Evolutionary conservation across 805 yeast species (phyloP).

Genomic region (Candida quercuum): DNA sequence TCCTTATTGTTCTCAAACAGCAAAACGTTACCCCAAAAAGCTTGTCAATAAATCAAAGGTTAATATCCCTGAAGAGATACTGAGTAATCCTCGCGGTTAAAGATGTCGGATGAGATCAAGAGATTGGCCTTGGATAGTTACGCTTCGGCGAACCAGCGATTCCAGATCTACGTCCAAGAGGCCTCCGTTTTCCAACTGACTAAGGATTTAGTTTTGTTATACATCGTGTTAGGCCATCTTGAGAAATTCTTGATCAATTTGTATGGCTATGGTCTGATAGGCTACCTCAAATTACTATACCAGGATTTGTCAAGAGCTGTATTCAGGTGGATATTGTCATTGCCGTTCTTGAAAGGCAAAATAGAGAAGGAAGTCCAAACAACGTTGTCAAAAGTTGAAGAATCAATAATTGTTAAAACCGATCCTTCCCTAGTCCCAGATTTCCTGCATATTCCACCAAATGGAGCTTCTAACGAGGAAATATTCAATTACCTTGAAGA

Average conservation of each 20-base stretch:
- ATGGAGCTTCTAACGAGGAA: conserved; percentile 46
- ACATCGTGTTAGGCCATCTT: background rate
- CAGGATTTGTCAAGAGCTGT: conserved; percentile 14
- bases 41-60: too few relatives aligned
- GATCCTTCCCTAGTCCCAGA: conserved; percentile 30
- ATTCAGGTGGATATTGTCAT: conserved; percentile 29
- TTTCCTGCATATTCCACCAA: conserved; percentile 48
- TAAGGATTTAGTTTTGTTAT: background rate
- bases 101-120: background rate
- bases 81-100: too few relatives aligned
- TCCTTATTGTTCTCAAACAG: too few relatives aligned
- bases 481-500: conserved; percentile 49
- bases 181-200: conserved; percentile 6
- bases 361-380: conserved; percentile 56
- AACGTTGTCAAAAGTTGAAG: conserved; percentile 46
- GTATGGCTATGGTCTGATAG: conserved; percentile 36
- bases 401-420: conserved; percentile 51
- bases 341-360: conserved; percentile 50
- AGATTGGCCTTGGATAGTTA: background rate
- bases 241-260: conserved; percentile 12
- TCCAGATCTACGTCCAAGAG: background rate
- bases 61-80: too few relatives aligned
- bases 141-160: background rate
- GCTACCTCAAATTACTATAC: conserved; percentile 17
- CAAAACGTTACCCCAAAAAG: too few relatives aligned